Percentiles rank a stretch among this genome's conserved stretches.
Evolutionary conservation across 768 basidiomycete species (phyloP).

Genomic region (Dendrothele bispora): DNA sequence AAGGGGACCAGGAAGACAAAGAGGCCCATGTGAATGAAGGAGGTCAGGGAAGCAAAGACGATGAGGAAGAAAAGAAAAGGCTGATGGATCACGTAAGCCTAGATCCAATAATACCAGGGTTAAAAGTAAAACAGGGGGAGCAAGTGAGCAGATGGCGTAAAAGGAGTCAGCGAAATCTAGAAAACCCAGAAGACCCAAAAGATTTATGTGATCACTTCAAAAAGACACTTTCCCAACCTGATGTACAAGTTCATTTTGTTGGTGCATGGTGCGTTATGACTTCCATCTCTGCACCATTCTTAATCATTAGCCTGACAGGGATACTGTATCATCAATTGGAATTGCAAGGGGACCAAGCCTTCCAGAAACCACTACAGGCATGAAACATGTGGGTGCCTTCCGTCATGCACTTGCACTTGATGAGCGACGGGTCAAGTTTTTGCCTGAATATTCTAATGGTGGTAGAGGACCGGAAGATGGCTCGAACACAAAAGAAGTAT

Average conservation of each 20-base stretch:
- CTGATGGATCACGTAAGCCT: constrained; percentile 10
- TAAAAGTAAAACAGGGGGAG: not conserved
- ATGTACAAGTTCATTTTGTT: constrained; percentile 41
- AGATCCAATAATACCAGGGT: not conserved
- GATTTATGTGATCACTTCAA: constrained; percentile 25
- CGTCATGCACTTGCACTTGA: constrained; percentile 49
- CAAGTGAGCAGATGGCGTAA: not conserved
- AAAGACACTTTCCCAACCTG: constrained; percentile 25
- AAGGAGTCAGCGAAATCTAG: no score
- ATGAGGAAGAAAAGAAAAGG: constrained; percentile 21
- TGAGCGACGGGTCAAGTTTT: constrained; percentile 46
- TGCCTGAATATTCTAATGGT: constrained; percentile 41
- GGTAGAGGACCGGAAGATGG: constrained; percentile 23
- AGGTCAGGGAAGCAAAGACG: no score
- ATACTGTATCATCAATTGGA: constrained; percentile 48
- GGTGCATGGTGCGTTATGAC: constrained; percentile 37
- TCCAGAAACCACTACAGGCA: constrained; percentile 28
- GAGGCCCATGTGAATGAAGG: no score
- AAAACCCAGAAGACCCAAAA: no score
- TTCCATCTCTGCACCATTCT: not conserved
- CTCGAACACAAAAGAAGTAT: constrained; percentile 39
- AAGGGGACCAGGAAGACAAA: no score
- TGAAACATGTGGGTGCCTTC: constrained; percentile 38
- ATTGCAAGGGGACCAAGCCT: constrained; percentile 28
- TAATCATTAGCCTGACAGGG: constrained; percentile 39